Evolutionary conservation across 2,329 filamentous ascomycete species (phyloP), one percentile per base, ranked within the genome.

Genomic region (Colletotrichum spaethianum): DNA sequence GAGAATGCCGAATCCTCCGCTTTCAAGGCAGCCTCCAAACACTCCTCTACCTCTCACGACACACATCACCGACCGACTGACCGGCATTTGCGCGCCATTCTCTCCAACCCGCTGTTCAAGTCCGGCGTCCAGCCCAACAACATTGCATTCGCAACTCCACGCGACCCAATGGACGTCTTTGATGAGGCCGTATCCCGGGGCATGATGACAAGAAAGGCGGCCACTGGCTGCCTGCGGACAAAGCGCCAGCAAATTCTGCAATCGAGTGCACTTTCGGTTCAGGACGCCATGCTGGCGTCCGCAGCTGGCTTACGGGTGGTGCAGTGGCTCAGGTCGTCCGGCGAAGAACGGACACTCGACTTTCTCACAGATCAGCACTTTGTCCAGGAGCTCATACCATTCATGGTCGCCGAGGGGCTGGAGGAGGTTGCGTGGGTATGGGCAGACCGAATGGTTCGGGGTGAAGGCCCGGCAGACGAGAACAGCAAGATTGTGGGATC

Each of bases 41-140:
- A 56, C 46, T 73, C 72, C 28, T 66, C 28, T 14, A 59, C 57
- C 36, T 52, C 57, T 14, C 50, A 60, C 63, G 48, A 74, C 16
- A 20, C 73, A 33, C 77, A 75, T 44, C 76, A 80, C 61, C 82
- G 79, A 7, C 83, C 84, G 6, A 86, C 80, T 74, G 88, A 85
- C 72, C 83, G 82, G 20, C 89, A 91, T 78, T 78, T 91, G n/a
- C 85, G 84, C 69, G 84, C 87, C 42, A 88, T 91, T 66, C 85
- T 91, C 18, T 83, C 85, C 61, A 90, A 90, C 70, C 89, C 89
- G 0, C 80, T 91, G 23, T 90, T 91, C 79, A 80, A 80, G 73
- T 78, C 64, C 80, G 79, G 81, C 65, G 76, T 78, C 36, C 77
- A 78, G 31, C 74, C 68, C 55, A 59, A 26, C 73, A 44, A 57